These are phyloP conservation scores for Hygrophoropsis aurantiaca DNA, from an alignment of 768 basidiomycete species.

Conservation along the genomic window DNA sequence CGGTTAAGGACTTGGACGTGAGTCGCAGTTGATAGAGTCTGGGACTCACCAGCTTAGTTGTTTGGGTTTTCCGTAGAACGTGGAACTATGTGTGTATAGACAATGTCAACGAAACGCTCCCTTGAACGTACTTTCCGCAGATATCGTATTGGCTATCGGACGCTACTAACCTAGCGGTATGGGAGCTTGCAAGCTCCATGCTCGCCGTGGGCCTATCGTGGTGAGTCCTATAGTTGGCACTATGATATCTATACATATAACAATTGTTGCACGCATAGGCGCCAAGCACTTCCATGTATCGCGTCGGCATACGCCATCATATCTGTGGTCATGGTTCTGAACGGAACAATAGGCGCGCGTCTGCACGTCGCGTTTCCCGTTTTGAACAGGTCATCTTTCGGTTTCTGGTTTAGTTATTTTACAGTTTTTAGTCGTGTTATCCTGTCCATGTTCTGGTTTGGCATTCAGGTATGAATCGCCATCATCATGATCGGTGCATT, in stretches of 20 bases:
- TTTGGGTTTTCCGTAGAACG: constrained; percentile 26
- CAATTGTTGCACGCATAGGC: constrained; percentile 36
- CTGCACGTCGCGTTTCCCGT: constrained; percentile 76
- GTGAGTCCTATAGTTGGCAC: constrained; percentile 29
- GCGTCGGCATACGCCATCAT: constrained; percentile 74
- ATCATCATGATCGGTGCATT: background rate
- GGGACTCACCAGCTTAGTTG: too few species aligned
- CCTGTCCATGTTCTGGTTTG: constrained; percentile 84
- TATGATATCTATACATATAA: background rate
- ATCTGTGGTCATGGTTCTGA: constrained; percentile 71
- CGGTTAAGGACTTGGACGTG: constrained; percentile 62
- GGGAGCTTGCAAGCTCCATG: constrained; percentile 66
- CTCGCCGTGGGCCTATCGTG: constrained; percentile 75
- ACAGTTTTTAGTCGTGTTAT: constrained; percentile 76
- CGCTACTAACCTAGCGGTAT: constrained; percentile 19
- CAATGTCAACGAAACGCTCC: too few species aligned
- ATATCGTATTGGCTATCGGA: constrained; percentile 29
- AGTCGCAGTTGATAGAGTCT: constrained; percentile 5
- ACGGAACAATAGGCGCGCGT: constrained; percentile 79
- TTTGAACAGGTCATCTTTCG: constrained; percentile 80
- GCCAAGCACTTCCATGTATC: constrained; percentile 68
- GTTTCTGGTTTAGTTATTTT: constrained; percentile 90
- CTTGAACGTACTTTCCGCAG: constrained; percentile 7
- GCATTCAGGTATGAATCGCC: constrained; percentile 51
- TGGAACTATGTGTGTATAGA: constrained; percentile 70